Evolutionary conservation across 2,329 filamentous ascomycete genomes (phyloP).

Genomic region (Pezizomycotina sp.): DNA sequence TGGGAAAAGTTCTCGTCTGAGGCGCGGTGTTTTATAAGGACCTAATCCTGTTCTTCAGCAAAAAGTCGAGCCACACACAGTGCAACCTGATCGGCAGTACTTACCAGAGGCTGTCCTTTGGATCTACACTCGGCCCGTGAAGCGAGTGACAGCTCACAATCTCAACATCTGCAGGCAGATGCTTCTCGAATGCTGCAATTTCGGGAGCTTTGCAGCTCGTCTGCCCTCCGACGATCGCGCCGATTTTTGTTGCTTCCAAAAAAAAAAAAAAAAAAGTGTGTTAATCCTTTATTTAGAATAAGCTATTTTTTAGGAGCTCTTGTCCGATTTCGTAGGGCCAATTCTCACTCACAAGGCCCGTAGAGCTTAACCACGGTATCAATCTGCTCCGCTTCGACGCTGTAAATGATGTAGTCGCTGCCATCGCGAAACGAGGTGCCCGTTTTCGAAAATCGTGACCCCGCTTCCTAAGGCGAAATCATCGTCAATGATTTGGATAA

Average conservation of each 20-base stretch:
- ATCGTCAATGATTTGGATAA: neutral
- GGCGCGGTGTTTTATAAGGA: constrained; percentile 81
- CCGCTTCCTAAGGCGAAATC: constrained; percentile 25
- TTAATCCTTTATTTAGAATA: neutral
- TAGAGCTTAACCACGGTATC: constrained; percentile 72
- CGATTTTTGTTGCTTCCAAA: constrained; percentile 66
- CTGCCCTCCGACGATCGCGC: constrained; percentile 90
- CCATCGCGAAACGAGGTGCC: constrained; percentile 85
- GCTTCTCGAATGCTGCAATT: constrained; percentile 76
- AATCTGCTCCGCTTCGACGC: constrained; percentile 85
- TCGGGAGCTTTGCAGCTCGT: constrained; percentile 97
- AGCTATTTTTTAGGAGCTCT: neutral
- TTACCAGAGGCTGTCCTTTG: constrained; percentile 72
- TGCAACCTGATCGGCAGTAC: constrained; percentile 16
- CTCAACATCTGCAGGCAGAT: constrained; percentile 74
- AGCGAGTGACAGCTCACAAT: constrained; percentile 94
- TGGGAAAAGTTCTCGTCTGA: constrained; percentile 58
- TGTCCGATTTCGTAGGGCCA: constrained; percentile 2
- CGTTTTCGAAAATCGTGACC: constrained; percentile 79
- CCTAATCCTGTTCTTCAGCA: constrained; percentile 33
- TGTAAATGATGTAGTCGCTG: constrained; percentile 98
- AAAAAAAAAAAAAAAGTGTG: neutral
- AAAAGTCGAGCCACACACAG: neutral
- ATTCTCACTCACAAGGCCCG: constrained; percentile 61
- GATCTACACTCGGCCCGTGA: constrained; percentile 84